phyloP scores from a whole-genome alignment of 257 asterid species.

The Ligustrum vulgare region DNA sequence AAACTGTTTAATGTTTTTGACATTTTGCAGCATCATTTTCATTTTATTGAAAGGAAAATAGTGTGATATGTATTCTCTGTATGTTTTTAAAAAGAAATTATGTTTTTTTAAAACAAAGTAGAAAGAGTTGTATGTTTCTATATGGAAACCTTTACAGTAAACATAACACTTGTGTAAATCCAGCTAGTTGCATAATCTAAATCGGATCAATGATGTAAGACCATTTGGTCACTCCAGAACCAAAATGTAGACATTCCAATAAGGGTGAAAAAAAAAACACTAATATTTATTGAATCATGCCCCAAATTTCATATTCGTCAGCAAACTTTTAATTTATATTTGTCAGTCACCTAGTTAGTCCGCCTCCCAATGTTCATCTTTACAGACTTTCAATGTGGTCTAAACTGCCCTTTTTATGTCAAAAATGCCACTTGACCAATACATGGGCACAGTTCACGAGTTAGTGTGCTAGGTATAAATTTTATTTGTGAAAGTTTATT shows the following conservation, averaged over 20 bases:
- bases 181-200: neutral
- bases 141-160: neutral
- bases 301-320: neutral
- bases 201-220: neutral
- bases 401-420: neutral
- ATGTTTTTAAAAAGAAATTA: neutral
- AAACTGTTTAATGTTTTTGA: too few species aligned
- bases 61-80: neutral
- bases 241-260: neutral
- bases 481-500: constrained; percentile 8
- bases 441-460: neutral
- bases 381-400: neutral
- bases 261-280: neutral
- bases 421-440: neutral
- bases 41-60: neutral
- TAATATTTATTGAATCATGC: neutral
- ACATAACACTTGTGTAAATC: neutral
- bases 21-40: neutral
- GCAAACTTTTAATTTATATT: neutral
- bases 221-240: neutral
- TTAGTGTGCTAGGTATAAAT: neutral
- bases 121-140: neutral
- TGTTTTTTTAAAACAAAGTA: neutral
- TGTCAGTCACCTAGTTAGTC: neutral
- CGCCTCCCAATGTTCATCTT: neutral